phyloP scores from a whole-genome alignment of 139 green algal species.

The Chlorella sp. region DNA sequence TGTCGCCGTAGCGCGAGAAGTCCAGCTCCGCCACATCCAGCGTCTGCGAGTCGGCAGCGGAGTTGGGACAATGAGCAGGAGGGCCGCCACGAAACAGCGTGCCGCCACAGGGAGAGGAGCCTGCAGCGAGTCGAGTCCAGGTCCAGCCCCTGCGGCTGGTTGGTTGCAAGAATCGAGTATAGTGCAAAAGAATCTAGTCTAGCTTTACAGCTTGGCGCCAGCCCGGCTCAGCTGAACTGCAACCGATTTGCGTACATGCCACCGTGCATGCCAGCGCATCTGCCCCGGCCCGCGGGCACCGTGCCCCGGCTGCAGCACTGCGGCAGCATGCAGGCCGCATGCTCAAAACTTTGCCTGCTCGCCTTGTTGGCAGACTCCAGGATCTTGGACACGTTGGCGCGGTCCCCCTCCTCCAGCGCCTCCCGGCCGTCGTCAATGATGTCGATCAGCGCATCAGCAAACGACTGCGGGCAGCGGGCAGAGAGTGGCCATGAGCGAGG shows the following conservation, averaged over 20 bases:
- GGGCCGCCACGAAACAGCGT: not conserved
- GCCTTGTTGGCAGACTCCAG: slow-evolving; percentile 81
- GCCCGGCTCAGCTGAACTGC: no score
- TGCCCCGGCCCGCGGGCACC: no score
- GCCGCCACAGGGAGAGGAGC: not conserved
- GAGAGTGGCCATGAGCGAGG: no score
- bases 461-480: slow-evolving; percentile 56
- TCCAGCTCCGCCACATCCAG: slow-evolving; percentile 90
- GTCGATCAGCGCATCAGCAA: slow-evolving; percentile 88
- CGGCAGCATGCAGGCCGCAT: no score
- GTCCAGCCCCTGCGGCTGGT: no score
- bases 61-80: not conserved
- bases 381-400: slow-evolving; percentile 65
- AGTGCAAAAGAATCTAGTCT: no score
- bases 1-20: slow-evolving; percentile 95
- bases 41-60: slow-evolving; percentile 16
- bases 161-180: no score
- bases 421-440: slow-evolving; percentile 83
- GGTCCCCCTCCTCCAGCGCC: slow-evolving; percentile 4
- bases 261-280: no score
- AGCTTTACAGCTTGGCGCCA: no score
- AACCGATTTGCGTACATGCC: no score
- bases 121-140: not conserved
- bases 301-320: no score
- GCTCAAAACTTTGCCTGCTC: not conserved